Conservation (phyloP, 352 stramenopile genomes). For the Globisporangium spiculum region DNA sequence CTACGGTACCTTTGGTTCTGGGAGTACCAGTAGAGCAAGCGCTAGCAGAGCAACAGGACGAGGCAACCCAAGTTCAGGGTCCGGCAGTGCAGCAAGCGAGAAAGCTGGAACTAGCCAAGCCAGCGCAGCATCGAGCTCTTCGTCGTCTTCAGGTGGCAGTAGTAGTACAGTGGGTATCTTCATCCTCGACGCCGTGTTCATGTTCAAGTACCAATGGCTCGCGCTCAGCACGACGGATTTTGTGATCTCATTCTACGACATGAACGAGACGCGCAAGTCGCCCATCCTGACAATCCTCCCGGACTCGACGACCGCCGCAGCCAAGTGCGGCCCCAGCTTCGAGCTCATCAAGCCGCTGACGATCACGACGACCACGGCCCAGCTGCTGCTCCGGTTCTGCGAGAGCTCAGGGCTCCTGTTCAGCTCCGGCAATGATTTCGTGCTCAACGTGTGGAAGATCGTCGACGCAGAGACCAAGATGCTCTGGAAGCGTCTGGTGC, state of each 20-base stretch:
- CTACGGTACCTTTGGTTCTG: not conserved
- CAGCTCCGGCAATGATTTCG: slow-evolving; percentile 64
- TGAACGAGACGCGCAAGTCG: slow-evolving; percentile 50
- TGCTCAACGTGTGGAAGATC: slow-evolving; percentile 74
- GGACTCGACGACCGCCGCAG: slow-evolving; percentile 13
- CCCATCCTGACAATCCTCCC: slow-evolving; percentile 15
- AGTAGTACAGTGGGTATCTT: slow-evolving; percentile 33
- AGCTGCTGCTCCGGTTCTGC: slow-evolving; percentile 65
- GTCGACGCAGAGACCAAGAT: slow-evolving; percentile 51
- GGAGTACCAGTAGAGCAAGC: not conserved
- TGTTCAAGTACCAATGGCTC: slow-evolving; percentile 57
- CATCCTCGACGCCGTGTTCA: slow-evolving; percentile 66
- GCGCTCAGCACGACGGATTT: slow-evolving; percentile 76
- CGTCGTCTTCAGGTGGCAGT: not conserved
- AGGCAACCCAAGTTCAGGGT: not conserved
- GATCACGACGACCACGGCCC: slow-evolving; percentile 60
- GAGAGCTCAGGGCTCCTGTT: slow-evolving; percentile 48
- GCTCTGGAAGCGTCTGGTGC: slow-evolving; percentile 48
- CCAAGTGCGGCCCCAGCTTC: slow-evolving; percentile 26
- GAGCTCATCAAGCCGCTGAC: slow-evolving; percentile 44
- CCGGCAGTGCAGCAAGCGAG: not conserved
- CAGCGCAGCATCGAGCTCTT: not conserved
- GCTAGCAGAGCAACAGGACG: not conserved
- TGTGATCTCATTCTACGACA: slow-evolving; percentile 78
- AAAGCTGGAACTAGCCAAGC: not conserved